phyloP scores from a whole-genome alignment of 1,139 yeast genomes.

The Arxiozyma telluris region DNA sequence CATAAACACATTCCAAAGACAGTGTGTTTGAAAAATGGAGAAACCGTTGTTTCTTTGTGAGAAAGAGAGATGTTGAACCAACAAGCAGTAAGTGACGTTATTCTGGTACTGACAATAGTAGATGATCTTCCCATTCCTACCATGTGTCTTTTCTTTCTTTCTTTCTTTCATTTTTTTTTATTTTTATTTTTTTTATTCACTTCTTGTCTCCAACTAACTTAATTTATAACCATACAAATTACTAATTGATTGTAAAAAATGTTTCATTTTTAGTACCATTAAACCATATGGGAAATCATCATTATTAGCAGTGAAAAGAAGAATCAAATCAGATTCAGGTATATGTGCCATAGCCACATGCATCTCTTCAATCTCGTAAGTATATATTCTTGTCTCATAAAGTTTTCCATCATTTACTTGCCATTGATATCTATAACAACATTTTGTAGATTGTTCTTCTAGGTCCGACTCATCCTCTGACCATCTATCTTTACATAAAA shows the following conservation, averaged over 20 bases:
- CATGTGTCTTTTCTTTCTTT: too few species aligned
- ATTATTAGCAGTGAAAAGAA: slow-evolving; percentile 20
- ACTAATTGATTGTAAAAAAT: slow-evolving; percentile 15
- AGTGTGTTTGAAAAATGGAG: background rate
- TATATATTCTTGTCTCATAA: slow-evolving; percentile 16
- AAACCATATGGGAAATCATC: slow-evolving; percentile 25
- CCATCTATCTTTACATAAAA: slow-evolving; percentile 29
- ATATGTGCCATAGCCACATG: slow-evolving; percentile 26
- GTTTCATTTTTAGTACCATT: slow-evolving; percentile 23
- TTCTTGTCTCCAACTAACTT: slow-evolving; percentile 5
- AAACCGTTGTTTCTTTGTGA: too few species aligned
- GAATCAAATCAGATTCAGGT: slow-evolving; percentile 24
- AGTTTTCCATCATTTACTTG: slow-evolving; percentile 4
- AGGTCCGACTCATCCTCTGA: slow-evolving; percentile 21
- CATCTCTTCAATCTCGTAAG: slow-evolving; percentile 27
- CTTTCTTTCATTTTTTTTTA: too few species aligned
- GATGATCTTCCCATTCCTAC: too few species aligned
- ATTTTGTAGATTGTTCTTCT: slow-evolving; percentile 9
- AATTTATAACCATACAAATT: slow-evolving; percentile 24
- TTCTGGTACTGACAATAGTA: too few species aligned
- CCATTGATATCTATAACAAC: slow-evolving; percentile 11
- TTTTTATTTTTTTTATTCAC: too few species aligned
- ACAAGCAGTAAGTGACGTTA: background rate
- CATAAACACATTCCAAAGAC: too few species aligned
- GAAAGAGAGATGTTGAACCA: too few species aligned